Evolutionary conservation across 2,329 filamentous ascomycete genomes (phyloP), one percentile per base, ranked within the genome.

Genomic region (Plenodomus biglobosus): DNA sequence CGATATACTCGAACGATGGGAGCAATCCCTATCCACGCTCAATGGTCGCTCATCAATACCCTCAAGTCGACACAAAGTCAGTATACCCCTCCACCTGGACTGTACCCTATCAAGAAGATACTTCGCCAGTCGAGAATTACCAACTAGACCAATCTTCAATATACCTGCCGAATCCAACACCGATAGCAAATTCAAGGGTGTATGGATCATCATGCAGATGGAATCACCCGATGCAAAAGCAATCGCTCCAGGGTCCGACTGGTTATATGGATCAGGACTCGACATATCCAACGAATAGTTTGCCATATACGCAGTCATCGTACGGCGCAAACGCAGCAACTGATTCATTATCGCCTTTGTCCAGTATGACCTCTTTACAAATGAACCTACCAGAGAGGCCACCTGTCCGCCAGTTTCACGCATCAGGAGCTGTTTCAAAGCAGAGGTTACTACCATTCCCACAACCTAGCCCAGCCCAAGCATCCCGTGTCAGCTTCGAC

Each of bases 361-460:
- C 27, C 2, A 67, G 64, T 30, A 65, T 70, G 64, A 54, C 61
- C 5, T 64, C 68, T 11, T 45, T 71, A 13, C 62, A 65, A 16
- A 37, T 59, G 3, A 56, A 58, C 6, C 47, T 71, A 13, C 64
- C 67, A 13, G 60, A 66, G 41, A 59, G 55, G 32, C 53, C 61
- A 37, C 59, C 50, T 35, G 50, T 49, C 24, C 54, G 50, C 36
- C 59, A 55, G 16, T 39, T 39, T 8, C 48, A 52, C 13, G 30
- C 55, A 30, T 32, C 50, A 21, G 61, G 64, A 4, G 22, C 50
- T 15, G 21, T 52, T 24, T 46, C 46, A 18, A 62, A 65, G 10
- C 63, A 57, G 38, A 58, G 68, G 40, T 66, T 64, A 20, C 53
- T 71, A 3, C 69, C 69, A 7, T 54, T 67, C 10, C 69, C 68